A percentile compares a stretch with the other conserved stretches of the same genome.
Evolutionary conservation across 169 alveolate genomes (phyloP).

Genomic region (Blepharisma undulans): DNA sequence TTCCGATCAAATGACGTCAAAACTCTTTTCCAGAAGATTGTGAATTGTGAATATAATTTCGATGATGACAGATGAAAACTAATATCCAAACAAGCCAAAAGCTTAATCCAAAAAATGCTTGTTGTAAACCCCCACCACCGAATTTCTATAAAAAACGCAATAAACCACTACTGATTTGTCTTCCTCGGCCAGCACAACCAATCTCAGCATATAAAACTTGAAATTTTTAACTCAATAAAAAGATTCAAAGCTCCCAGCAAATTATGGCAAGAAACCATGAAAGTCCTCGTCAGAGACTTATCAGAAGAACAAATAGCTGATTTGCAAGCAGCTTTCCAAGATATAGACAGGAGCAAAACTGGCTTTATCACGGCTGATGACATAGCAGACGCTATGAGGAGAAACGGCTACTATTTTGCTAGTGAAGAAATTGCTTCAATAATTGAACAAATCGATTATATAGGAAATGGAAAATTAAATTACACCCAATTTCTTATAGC

Average conservation of each 20-base stretch:
- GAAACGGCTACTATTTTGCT: neutral
- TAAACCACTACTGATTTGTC: conserved; percentile 16
- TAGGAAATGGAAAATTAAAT: conserved; percentile 30
- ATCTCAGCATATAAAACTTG: neutral
- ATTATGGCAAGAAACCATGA: conserved; percentile 23
- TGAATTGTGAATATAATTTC: neutral
- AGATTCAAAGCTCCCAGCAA: conserved; percentile 34
- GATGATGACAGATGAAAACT: neutral
- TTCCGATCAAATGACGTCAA: neutral
- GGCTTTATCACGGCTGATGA: conserved; percentile 34
- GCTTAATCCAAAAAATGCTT: conserved; percentile 28
- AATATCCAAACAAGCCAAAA: neutral
- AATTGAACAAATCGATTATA: conserved; percentile 9
- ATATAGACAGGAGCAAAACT: conserved; percentile 14
- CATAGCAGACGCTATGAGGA: conserved; percentile 10
- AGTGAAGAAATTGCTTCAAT: neutral
- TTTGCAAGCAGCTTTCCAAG: neutral
- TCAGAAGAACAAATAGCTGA: neutral
- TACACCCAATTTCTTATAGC: conserved; percentile 23
- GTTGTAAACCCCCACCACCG: neutral
- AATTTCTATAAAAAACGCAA: conserved; percentile 3
- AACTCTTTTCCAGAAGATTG: neutral
- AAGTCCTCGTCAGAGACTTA: conserved; percentile 8
- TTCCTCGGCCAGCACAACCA: neutral
- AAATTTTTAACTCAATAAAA: neutral